These are phyloP conservation scores for Coriolopsis trogii DNA, from an alignment of 1,284 basidiomycete genomes.

Conservation along the genomic window DNA sequence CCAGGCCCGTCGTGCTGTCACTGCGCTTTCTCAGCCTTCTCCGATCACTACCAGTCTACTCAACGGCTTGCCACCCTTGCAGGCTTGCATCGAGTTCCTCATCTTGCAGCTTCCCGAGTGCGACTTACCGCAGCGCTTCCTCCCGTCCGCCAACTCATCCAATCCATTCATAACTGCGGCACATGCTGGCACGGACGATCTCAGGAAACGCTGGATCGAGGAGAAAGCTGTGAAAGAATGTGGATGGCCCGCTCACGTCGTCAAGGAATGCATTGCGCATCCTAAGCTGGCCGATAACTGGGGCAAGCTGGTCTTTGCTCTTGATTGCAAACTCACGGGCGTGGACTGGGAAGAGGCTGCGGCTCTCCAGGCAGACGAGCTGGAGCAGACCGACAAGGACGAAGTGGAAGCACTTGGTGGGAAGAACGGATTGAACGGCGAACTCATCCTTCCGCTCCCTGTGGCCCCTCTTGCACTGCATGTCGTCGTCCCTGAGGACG, in stretches of 20 bases:
- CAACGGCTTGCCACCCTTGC: conserved; percentile 50
- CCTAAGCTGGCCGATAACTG: conserved; percentile 46
- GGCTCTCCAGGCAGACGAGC: conserved; percentile 22
- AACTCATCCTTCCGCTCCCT: conserved; percentile 65
- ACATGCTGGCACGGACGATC: conserved; percentile 61
- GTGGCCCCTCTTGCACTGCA: conserved; percentile 69
- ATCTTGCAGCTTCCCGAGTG: conserved; percentile 79
- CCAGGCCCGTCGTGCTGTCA: conserved; percentile 53
- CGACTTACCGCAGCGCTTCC: conserved; percentile 69
- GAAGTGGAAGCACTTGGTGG: conserved; percentile 77
- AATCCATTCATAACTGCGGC: conserved; percentile 66
- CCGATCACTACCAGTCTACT: conserved; percentile 55
- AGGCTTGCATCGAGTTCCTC: conserved; percentile 77
- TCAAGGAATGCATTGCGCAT: conserved; percentile 56
- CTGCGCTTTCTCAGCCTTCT: conserved; percentile 57
- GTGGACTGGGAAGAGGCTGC: conserved; percentile 34
- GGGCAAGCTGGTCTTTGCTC: conserved; percentile 50
- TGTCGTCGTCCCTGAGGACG: conserved; percentile 55
- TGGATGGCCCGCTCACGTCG: conserved; percentile 79
- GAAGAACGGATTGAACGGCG: conserved; percentile 42
- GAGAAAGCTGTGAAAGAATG: conserved; percentile 84
- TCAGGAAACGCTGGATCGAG: conserved; percentile 81
- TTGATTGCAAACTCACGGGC: conserved; percentile 54
- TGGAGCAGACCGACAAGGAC: conserved; percentile 49
- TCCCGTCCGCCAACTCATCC: conserved; percentile 66